Conservation (phyloP, 805 yeast genomes). For the Myxozyma geophila region DNA sequence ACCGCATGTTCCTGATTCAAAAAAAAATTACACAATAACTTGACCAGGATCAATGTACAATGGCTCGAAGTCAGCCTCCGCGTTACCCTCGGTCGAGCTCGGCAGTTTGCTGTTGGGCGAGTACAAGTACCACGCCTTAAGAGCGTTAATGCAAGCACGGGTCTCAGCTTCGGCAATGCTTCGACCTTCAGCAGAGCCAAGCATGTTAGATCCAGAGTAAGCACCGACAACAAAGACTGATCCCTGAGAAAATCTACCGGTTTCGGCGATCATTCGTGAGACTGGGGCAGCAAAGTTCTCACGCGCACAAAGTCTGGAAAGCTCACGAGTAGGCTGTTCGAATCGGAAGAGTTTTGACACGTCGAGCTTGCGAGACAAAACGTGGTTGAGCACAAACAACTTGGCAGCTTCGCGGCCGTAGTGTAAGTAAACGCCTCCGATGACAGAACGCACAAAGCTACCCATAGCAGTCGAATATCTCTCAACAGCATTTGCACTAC, state of each 20-base stretch:
- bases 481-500: slow-evolving; percentile 18
- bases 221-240: slow-evolving; percentile 93
- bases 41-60: slow-evolving; percentile 43
- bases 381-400: slow-evolving; percentile 70
- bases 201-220: slow-evolving; percentile 76
- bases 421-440: slow-evolving; percentile 82
- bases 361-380: slow-evolving; percentile 81
- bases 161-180: slow-evolving; percentile 89
- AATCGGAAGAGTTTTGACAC: slow-evolving; percentile 76
- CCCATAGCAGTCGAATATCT: slow-evolving; percentile 52
- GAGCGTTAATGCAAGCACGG: slow-evolving; percentile 87
- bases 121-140: slow-evolving; percentile 90
- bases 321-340: slow-evolving; percentile 82
- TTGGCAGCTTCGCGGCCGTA: slow-evolving; percentile 67
- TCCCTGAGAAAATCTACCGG: slow-evolving; percentile 82
- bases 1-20: too few relatives aligned
- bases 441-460: slow-evolving; percentile 75
- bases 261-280: slow-evolving; percentile 84
- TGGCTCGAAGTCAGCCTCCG: slow-evolving; percentile 33
- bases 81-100: slow-evolving; percentile 51
- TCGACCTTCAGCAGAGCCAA: slow-evolving; percentile 95
- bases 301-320: slow-evolving; percentile 74
- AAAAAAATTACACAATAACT: slow-evolving; percentile 40
- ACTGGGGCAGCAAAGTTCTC: slow-evolving; percentile 75
- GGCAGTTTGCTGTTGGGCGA: slow-evolving; percentile 71